Evolutionary conservation across 257 asterid species (phyloP), one percentile per base, ranked within the genome.

Genomic region (Solanum dulcamara): DNA sequence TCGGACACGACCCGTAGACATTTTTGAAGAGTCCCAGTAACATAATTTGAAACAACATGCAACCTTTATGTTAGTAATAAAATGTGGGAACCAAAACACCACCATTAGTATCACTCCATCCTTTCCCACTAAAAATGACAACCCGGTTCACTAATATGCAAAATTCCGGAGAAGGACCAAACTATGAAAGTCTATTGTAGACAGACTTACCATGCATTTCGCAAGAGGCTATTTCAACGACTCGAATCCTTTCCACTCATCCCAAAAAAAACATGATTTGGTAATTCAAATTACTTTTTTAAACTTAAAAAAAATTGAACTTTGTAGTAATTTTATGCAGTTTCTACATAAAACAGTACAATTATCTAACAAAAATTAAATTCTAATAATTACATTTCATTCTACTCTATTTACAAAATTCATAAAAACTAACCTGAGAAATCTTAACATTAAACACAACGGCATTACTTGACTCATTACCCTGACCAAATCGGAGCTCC

Each of bases 361-460:
- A 2, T 12, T 26, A 26, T 62, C 37, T 62, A 62, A 62, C 33
- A 2, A 26, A 24, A 5, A n/a, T 20, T 40, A 62, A 26, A 13
- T 5, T 11, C 17, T 0, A 60, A 11, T 24, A 74, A 74, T 33
- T 20, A 42, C 13, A 10, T 37, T 37, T 28, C 68, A 59, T 59
- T 59, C 33, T 59, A 59, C 74, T 14, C 68, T 2, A 46, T 46
- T 20, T 38, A 72, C 84, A 85, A 77, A 48, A 87, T 33, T 7
- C 44, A 81, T 37, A 10, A 67, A 24, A 32, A 24, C 82, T 32
- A 10, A 84, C 96, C 97, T 94, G 93, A 90, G 89, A 89, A 84
- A 84, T 89, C 64, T 84, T 71, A 87, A 91, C 93, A 89, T 93
- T 96, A 88, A 95, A 89, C 88, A 87, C 91, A 86, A 92, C 87